Percentiles rank a stretch among this genome's conserved stretches.
Evolutionary conservation across 306 rosid genomes (phyloP).

Genomic region (Prunus campanulata): DNA sequence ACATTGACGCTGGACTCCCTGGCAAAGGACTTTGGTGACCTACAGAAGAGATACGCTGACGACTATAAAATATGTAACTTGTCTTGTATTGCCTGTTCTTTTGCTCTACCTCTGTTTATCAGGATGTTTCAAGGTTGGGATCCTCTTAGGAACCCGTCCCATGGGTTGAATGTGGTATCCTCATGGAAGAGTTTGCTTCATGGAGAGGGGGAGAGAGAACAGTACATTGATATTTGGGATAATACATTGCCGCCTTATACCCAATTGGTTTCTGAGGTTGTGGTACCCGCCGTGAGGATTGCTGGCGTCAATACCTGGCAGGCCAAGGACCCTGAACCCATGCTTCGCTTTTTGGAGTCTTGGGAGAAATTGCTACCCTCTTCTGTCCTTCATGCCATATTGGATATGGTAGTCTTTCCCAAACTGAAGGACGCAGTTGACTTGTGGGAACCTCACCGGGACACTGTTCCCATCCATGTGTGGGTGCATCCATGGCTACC

Average conservation of each 20-base stretch:
- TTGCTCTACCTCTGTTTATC: slow-evolving; percentile 73
- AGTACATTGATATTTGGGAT: slow-evolving; percentile 72
- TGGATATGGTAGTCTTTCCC: slow-evolving; percentile 75
- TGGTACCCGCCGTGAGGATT: slow-evolving; percentile 84
- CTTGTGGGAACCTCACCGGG: slow-evolving; percentile 88
- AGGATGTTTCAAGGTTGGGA: slow-evolving; percentile 91
- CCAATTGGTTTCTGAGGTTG: slow-evolving; percentile 80
- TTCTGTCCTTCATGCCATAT: slow-evolving; percentile 53
- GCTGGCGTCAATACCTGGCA: slow-evolving; percentile 88
- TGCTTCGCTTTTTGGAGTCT: slow-evolving; percentile 71
- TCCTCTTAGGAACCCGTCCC: slow-evolving; percentile 73
- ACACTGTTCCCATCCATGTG: slow-evolving; percentile 84
- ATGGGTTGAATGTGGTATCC: slow-evolving; percentile 63
- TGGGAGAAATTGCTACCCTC: slow-evolving; percentile 85
- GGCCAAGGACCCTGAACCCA: slow-evolving; percentile 91
- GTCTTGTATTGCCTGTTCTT: slow-evolving; percentile 82
- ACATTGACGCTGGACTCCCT: slow-evolving; percentile 70
- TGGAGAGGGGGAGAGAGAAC: slow-evolving; percentile 39
- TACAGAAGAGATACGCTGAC: slow-evolving; percentile 51
- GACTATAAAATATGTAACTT: slow-evolving; percentile 79
- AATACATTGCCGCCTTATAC: slow-evolving; percentile 52
- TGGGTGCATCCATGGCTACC: slow-evolving; percentile 99
- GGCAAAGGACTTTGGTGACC: slow-evolving; percentile 51
- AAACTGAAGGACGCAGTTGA: slow-evolving; percentile 76
- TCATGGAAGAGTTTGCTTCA: slow-evolving; percentile 70